A percentile compares a stretch with the other conserved stretches of the same genome.
Conservation (phyloP, 257 asterid genomes). For the Solanum etuberosum region DNA sequence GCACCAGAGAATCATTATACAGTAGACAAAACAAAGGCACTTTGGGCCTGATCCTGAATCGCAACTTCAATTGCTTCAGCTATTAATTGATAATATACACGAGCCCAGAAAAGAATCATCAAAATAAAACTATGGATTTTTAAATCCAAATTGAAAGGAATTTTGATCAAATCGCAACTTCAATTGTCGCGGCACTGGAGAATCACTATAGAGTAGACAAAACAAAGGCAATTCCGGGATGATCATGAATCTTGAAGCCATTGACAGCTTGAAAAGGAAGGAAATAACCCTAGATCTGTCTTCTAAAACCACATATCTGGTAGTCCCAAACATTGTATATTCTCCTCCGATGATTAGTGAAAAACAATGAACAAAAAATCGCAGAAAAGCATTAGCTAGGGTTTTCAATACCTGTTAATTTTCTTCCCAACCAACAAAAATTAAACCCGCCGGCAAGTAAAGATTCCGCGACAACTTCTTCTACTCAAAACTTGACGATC, state of each 20-base stretch:
- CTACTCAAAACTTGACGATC: background rate
- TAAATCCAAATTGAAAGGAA: background rate
- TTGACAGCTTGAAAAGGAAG: background rate
- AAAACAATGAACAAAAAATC: background rate
- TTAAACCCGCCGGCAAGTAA: background rate
- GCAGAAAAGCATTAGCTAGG: background rate
- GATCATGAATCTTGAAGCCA: background rate
- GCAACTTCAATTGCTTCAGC: background rate
- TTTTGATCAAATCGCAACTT: background rate
- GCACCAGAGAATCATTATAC: background rate
- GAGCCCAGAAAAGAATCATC: background rate
- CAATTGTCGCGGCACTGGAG: background rate
- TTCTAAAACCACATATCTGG: background rate
- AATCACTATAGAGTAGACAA: background rate
- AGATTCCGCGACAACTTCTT: background rate
- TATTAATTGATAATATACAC: background rate
- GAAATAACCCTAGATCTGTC: background rate
- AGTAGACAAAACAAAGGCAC: background rate
- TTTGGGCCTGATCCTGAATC: background rate
- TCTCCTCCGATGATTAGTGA: background rate
- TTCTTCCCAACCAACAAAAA: background rate
- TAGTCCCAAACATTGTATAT: background rate
- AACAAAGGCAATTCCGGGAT: background rate
- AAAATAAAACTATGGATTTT: background rate
- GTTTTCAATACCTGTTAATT: background rate